Conservation (phyloP, 805 yeast genomes). For the Spencermartinsiella europaea region DNA sequence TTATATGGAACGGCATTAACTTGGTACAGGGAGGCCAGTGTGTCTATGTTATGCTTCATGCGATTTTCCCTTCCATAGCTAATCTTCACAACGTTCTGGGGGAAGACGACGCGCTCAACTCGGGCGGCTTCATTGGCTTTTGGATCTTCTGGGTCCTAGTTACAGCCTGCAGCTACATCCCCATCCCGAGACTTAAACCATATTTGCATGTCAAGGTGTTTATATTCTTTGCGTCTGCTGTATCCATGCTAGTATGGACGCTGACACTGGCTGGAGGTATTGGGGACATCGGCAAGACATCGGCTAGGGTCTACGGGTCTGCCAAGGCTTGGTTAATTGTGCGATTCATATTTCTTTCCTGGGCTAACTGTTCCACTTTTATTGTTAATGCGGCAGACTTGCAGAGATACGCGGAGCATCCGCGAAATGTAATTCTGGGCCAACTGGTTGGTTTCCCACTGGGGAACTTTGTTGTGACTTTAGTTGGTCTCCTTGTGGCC, state of each 20-base stretch:
- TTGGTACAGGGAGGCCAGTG: slow-evolving; percentile 17
- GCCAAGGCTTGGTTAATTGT: slow-evolving; percentile 11
- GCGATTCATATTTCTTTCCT: slow-evolving; percentile 9
- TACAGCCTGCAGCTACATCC: slow-evolving; percentile 8
- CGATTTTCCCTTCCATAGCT: slow-evolving; percentile 12
- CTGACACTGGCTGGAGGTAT: slow-evolving; percentile 7
- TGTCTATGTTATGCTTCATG: slow-evolving; percentile 13
- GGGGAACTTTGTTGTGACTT: slow-evolving; percentile 12
- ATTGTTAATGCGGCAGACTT: slow-evolving; percentile 15
- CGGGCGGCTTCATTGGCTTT: slow-evolving; percentile 15
- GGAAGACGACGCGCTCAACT: slow-evolving; percentile 8
- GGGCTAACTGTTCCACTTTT: slow-evolving; percentile 17
- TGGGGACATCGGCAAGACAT: slow-evolving; percentile 2
- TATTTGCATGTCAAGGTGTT: slow-evolving; percentile 10
- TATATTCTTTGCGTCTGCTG: slow-evolving; percentile 10
- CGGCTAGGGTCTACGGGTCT: not conserved
- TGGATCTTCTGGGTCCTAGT: slow-evolving; percentile 9
- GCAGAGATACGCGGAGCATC: slow-evolving; percentile 12
- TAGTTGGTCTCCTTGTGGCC: slow-evolving; percentile 42
- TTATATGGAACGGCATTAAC: slow-evolving; percentile 15
- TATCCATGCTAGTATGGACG: slow-evolving; percentile 15
- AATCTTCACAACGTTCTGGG: slow-evolving; percentile 10
- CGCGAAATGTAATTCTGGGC: slow-evolving; percentile 10
- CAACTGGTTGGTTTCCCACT: slow-evolving; percentile 15
- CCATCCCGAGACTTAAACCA: slow-evolving; percentile 9